Conservation (phyloP, 345 rosid genomes). For the Corymbia maculata region DNA sequence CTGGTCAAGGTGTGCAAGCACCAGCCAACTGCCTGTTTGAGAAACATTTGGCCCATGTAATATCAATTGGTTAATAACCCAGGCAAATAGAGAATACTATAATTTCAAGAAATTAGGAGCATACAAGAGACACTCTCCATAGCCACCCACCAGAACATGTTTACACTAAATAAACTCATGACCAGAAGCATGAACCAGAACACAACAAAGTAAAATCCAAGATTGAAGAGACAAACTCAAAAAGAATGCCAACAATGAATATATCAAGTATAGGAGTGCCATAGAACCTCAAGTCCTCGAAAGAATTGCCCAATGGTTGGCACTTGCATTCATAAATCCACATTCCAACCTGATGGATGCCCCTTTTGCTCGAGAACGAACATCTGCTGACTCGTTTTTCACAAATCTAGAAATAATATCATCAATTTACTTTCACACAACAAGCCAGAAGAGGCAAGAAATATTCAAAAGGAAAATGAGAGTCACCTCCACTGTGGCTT, state of each 20-base stretch:
- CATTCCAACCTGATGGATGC: conserved; percentile 57
- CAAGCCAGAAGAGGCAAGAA: background rate
- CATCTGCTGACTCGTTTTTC: conserved; percentile 57
- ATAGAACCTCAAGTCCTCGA: conserved; percentile 27
- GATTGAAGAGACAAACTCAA: background rate
- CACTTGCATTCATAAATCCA: conserved; percentile 76
- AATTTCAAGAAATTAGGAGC: background rate
- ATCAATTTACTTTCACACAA: background rate
- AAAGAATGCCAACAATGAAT: background rate
- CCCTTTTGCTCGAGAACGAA: conserved; percentile 58
- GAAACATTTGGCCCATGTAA: background rate
- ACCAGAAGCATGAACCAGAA: background rate
- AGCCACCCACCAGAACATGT: background rate
- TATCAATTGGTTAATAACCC: background rate
- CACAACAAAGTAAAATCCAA: background rate
- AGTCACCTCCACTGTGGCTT: conserved; percentile 54
- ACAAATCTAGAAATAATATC: conserved; percentile 17
- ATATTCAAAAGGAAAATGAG: background rate
- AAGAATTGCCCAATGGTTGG: conserved; percentile 8
- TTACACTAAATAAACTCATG: background rate
- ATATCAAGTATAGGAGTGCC: background rate
- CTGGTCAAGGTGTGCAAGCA: background rate
- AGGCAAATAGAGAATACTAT: background rate
- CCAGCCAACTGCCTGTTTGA: background rate
- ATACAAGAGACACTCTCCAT: background rate